phyloP scores from a whole-genome alignment of 2,329 filamentous ascomycete species.

The Calonectria fujianensis region DNA sequence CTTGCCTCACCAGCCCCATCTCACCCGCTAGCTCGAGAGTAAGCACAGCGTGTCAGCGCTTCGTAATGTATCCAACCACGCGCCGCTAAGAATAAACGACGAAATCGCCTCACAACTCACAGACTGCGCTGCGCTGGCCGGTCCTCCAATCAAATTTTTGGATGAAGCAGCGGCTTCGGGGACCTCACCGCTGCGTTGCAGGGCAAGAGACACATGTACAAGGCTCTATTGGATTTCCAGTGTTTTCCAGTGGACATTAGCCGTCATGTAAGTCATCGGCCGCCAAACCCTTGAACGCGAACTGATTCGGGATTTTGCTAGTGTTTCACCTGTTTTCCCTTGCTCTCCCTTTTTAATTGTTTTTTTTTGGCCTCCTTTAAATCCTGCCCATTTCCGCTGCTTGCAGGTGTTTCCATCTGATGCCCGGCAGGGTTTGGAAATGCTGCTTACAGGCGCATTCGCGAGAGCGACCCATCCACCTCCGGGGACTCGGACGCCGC shows the following conservation, averaged over 20 bases:
- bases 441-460: conserved; percentile 6
- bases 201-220: neutral
- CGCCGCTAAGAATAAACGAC: conserved; percentile 7
- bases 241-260: neutral
- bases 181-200: neutral
- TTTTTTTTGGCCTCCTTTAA: neutral
- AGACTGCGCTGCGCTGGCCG: neutral
- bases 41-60: conserved; percentile 23
- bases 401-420: neutral
- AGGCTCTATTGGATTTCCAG: neutral
- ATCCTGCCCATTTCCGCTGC: neutral
- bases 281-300: neutral
- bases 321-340: neutral
- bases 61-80: conserved; percentile 10
- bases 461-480: neutral
- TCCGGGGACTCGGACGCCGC: neutral
- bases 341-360: neutral
- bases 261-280: conserved; percentile 14
- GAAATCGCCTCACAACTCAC: conserved; percentile 17
- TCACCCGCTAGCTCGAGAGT: conserved; percentile 9
- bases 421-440: neutral
- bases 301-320: neutral
- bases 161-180: neutral
- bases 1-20: conserved; percentile 20
- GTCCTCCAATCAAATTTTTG: conserved; percentile 8